A percentile compares a stretch with the other conserved stretches of the same genome.
Evolutionary conservation across 1,284 basidiomycete species (phyloP).

Genomic region (Tylopilus orsonianus): DNA sequence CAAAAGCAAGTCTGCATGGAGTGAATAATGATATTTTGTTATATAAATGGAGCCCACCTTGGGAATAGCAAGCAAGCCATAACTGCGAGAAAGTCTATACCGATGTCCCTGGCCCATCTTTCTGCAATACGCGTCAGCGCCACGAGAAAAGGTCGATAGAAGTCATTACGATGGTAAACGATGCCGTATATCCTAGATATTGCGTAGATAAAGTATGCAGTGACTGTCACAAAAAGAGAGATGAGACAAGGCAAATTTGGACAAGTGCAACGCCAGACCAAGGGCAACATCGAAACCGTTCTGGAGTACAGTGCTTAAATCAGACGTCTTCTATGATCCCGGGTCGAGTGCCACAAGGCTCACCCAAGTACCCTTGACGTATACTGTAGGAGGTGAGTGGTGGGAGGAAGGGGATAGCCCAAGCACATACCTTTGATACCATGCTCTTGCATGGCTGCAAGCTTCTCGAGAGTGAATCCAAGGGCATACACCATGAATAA

Average conservation of each 20-base stretch:
- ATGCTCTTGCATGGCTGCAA: slow-evolving; percentile 93
- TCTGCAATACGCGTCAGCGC: slow-evolving; percentile 38
- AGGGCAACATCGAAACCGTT: slow-evolving; percentile 92
- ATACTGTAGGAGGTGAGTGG: slow-evolving; percentile 50
- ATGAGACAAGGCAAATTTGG: slow-evolving; percentile 2
- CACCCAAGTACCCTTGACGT: slow-evolving; percentile 82
- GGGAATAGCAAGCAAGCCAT: slow-evolving; percentile 89
- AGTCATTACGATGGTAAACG: slow-evolving; percentile 52
- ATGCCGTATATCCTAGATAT: slow-evolving; percentile 69
- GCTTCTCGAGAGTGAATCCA: slow-evolving; percentile 88
- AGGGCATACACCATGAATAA: slow-evolving; percentile 84
- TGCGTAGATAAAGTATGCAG: slow-evolving; percentile 76
- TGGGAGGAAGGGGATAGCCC: neutral
- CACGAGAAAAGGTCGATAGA: neutral
- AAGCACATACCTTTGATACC: slow-evolving; percentile 68
- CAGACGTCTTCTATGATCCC: slow-evolving; percentile 19
- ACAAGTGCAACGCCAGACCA: slow-evolving; percentile 42
- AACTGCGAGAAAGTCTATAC: slow-evolving; percentile 71
- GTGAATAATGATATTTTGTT: neutral
- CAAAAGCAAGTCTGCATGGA: slow-evolving; percentile 70
- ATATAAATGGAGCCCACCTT: slow-evolving; percentile 43
- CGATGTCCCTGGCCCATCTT: slow-evolving; percentile 59
- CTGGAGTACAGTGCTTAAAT: slow-evolving; percentile 38
- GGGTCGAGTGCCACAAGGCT: slow-evolving; percentile 23
- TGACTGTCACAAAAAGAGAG: slow-evolving; percentile 47